Evolutionary conservation across 192 early-diverging fungal genomes (phyloP), one percentile per base, ranked within the genome.

Genomic region (Radiomyces spectabilis): DNA sequence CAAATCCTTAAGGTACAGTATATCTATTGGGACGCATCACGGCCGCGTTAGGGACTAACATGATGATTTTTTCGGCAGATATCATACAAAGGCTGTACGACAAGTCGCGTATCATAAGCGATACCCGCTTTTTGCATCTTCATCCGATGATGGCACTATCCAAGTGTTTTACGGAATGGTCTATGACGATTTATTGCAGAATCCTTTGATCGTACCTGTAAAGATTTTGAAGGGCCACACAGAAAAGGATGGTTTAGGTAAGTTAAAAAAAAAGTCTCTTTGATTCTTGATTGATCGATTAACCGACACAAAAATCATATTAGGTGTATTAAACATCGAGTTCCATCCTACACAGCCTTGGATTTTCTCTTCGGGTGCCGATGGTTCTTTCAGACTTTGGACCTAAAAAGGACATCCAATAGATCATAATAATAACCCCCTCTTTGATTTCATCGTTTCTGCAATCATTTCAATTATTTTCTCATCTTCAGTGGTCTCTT

Each of bases 101-200:
- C 82, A 89, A 53, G 94, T 95, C 1, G 41, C 77, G 19, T 99
- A 81, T 69, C 93, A 95, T 61, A 79, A 78, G 72, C 74, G 79
- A 40, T 91, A 90, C 66, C 97, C 97, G 37, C 76, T 99, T 34
- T 96, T 99, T 77, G 92, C 91, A 12, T 92, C 91, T 0, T 83
- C 85, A 30, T 84, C 86, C 12, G 95, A 99, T 63, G 96, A 99
- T 57, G 91, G 96, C 27, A 80, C 81, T 22, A 83, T 97, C 6
- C 92, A 96, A 63, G 75, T 99, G 9, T 99, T 97, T 86, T 92
- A 99, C 69, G 93, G 92, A 41, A 97, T 91, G 91, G 96, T 99
- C 22, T 99, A 95, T 71, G 81, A 86, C 52, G 94, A 97, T 70
- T 76, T 99, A 66, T 76, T 97, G 59, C 86, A 88, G 69, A 96